Base-by-base conservation (phyloP, 1,284 basidiomycete genomes). In the Bondarzewia mesenterica region DNA sequence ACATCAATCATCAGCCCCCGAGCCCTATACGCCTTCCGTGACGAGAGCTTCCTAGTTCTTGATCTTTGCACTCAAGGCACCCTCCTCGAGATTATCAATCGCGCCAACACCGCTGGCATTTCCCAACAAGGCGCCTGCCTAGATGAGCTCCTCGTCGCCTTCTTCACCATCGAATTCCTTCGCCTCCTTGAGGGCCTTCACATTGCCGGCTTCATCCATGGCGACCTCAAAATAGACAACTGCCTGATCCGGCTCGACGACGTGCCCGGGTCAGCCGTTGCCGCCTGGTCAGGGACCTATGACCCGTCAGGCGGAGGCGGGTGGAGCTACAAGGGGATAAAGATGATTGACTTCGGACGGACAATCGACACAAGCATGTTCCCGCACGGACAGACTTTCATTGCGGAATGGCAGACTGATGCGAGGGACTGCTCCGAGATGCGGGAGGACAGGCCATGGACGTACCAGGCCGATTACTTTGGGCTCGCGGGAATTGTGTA, bases 221-320 rank as follows among this genome's bases (percentile, higher is more conserved):
- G 96, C 38, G 96, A 99, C 69, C 76, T 99, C 58, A 99, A 99
- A 75, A 97, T 98, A 62, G 96, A 99, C 71, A 99, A 99, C 67
- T 97, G 94, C 63, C 77, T 99, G 12, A 72, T 99, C 7, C 82
- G 96, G 4, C 74, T 99, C 23, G 89, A 93, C 57, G 85, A 91
- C 45, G 79, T 89, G 2, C 82, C 86, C 0, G 83, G 81, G 15
- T 10, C 29, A 4, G 83, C 82, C 2, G 66, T 74, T 0, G 70
- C 80, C 3, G 72, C 77, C 0, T 94, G 95, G 88, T 77, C 82
- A 2, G 70, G 78, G 47, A 67, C 73, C 20, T 99, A 98, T 67
- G 74, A 82, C 42, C 78, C 85, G 2, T 70, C 74, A 0, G 94
- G 95, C 15, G 76, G 74, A 5, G 75, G 80, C 27, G 94, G 94